Conservation (phyloP, 2,329 filamentous ascomycete species). For the Epichloe sibirici region DNA sequence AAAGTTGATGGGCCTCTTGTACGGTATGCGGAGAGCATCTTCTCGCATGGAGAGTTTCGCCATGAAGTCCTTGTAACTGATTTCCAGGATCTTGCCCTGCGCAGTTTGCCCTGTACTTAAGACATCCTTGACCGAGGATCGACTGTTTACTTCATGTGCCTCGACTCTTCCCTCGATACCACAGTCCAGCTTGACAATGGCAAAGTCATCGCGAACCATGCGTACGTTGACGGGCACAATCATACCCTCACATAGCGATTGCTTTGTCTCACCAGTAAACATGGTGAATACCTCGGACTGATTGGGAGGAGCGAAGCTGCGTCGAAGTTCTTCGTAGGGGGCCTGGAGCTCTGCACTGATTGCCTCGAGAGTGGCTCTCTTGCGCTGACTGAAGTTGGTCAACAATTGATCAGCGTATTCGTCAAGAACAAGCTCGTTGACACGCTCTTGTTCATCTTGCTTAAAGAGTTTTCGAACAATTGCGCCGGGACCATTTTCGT, state of each 20-base stretch:
- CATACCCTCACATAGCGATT: slow-evolving; percentile 79
- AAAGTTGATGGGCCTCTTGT: slow-evolving; percentile 56
- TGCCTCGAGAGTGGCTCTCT: slow-evolving; percentile 89
- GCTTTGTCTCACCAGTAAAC: slow-evolving; percentile 84
- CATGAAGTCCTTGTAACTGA: slow-evolving; percentile 77
- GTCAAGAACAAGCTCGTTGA: slow-evolving; percentile 91
- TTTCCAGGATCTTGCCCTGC: slow-evolving; percentile 74
- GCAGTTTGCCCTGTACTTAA: slow-evolving; percentile 73
- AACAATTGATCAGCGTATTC: slow-evolving; percentile 95
- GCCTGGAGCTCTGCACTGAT: slow-evolving; percentile 88
- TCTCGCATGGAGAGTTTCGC: slow-evolving; percentile 79
- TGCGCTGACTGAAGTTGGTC: slow-evolving; percentile 83
- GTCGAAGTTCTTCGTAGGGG: slow-evolving; percentile 87
- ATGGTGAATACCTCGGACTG: slow-evolving; percentile 86
- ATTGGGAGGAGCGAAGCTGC: slow-evolving; percentile 58
- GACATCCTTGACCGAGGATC: slow-evolving; percentile 58
- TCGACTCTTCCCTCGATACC: slow-evolving; percentile 85
- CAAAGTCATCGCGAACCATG: slow-evolving; percentile 81
- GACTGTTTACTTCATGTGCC: slow-evolving; percentile 66
- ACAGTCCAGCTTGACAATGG: slow-evolving; percentile 87
- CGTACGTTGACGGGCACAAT: slow-evolving; percentile 82
- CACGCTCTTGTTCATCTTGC: slow-evolving; percentile 84
- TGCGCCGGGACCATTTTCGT: slow-evolving; percentile 78
- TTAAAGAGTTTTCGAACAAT: slow-evolving; percentile 93
- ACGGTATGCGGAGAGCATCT: slow-evolving; percentile 63